Evolutionary conservation across 2,329 filamentous ascomycete genomes (phyloP), one percentile per base, ranked within the genome.

Genomic region (Hymenotorrendiella dingleyae): DNA sequence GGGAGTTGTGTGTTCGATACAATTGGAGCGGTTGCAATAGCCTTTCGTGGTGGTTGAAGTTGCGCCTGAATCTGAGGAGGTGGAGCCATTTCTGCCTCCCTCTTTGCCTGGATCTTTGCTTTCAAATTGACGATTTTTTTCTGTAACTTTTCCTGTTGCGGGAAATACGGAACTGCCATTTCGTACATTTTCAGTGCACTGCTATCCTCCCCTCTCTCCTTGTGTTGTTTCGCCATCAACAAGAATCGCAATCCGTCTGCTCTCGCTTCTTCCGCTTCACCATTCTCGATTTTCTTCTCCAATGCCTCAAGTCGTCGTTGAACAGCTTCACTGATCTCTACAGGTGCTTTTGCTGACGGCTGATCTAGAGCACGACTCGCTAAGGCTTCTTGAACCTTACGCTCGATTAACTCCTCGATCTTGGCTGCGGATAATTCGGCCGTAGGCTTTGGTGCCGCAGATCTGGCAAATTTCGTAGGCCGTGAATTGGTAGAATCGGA

Each of bases 341-440:
- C 56, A 6, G 66, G 48, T 14, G 61, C 43, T 30, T 67, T 50
- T 45, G 69, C 60, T 46, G 74, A 65, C 12, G 72, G 66, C 30
- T 82, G 78, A 49, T 76, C 74, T 12, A 78, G 59, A 1, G 77
- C 79, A 40, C 84, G 78, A n/a, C 83, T 82, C 0, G 90, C 88
- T 1, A 97, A 71, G 26, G 93, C 89, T 66, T 95, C 89, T 46
- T 84, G 83, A 1, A 97, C 86, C 58, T 94, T 94, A 55, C 84
- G 86, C 64, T 95, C 86, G 1, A 97, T 88, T 67, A 96, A 81
- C 28, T 89, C 86, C 62, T 96, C 90, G 47, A 97, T 94, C 40
- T 82, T 82, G 10, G 80, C 83, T 14, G 81, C 76, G 0, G 82
- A 84, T 7, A 87, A 49, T 66, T 76, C 53, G 24, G 50, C 33